Percentiles rank a stretch among this genome's conserved stretches.
Conservation (phyloP, 306 rosid genomes). For the Cucurbita maxima region DNA sequence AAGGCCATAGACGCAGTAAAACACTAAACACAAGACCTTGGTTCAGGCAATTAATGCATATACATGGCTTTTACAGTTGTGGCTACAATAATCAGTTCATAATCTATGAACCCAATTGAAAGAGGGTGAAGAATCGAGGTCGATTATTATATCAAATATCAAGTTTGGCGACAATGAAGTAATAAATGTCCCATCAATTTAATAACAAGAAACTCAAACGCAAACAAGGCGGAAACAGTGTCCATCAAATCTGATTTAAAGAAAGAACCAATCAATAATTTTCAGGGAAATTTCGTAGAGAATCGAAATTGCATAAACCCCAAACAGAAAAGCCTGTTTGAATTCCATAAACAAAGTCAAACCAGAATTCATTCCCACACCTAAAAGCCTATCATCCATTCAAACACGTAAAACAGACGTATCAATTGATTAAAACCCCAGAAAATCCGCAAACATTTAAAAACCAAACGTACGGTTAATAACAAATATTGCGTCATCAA, state of each 20-base stretch:
- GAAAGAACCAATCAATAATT: constrained; percentile 20
- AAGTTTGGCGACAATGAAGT: constrained; percentile 28
- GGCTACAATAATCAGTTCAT: constrained; percentile 1
- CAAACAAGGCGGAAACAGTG: constrained; percentile 26
- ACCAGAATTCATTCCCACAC: background rate
- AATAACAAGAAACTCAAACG: constrained; percentile 22
- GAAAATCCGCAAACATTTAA: background rate
- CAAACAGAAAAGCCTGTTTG: too few relatives aligned
- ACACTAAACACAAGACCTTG: background rate
- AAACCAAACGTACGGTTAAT: background rate
- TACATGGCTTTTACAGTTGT: background rate
- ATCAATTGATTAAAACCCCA: background rate
- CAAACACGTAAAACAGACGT: background rate
- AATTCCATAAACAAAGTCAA: background rate
- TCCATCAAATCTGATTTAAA: constrained; percentile 17
- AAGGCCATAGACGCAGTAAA: constrained; percentile 4
- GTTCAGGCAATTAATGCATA: background rate
- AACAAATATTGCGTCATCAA: background rate
- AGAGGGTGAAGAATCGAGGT: constrained; percentile 1
- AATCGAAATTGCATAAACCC: background rate
- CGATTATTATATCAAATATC: constrained; percentile 18
- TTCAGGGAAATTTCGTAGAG: background rate
- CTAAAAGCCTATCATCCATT: background rate
- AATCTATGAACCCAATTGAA: background rate
- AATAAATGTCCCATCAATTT: constrained; percentile 48